Base-by-base conservation (phyloP, 1,284 basidiomycete genomes). In the Ceraceosorus guamensis region DNA sequence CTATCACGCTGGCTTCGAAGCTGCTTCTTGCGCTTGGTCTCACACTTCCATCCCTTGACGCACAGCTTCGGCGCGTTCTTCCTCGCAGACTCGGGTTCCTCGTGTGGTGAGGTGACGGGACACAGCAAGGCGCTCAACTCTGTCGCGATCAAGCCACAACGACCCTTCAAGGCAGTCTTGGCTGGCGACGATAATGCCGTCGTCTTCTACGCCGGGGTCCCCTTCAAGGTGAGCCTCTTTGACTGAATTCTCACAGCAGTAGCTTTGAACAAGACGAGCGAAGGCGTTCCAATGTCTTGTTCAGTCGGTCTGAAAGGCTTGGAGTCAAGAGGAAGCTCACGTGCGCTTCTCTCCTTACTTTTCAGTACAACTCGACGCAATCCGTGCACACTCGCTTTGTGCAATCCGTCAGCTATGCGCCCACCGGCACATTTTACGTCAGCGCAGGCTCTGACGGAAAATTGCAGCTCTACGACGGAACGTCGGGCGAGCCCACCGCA, bases 51-150 rank as follows among this genome's bases (percentile, higher is more conserved):
- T 8, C 24, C 46, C 8, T 24, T 8, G 14, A 24, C 46, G 5
- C 47, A 14, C 34, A 57, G 48, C 24, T 75, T 70, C 48, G 72
- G 71, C 4, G 62, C 65, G 31, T 72, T 70, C 5, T 74, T 76
- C 53, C 54, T 62, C 66, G 84, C 78, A 34, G 77, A 78, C 61
- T 70, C 85, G 33, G 95, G 95, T 1, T 84, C 87, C 5, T 88
- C 87, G 3, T 88, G 86, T 0, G 95, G 95, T n/a, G 91, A 93
- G 67, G 91, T 98, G 59, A 82, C 82, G 14, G 95, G 93, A 0
- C 92, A 98, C 77, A 86, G 86, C 49, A 97, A 97, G 82, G 87
- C 87, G 8, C 84, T 97, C 75, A 98, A 92, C 62, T 86, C 91
- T 0, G 88, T 96, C 1, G 84, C 89, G n/a, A 87, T 98, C 60